Base-by-base conservation (phyloP, 164 flowering plant species). In the Stephania japonica region DNA sequence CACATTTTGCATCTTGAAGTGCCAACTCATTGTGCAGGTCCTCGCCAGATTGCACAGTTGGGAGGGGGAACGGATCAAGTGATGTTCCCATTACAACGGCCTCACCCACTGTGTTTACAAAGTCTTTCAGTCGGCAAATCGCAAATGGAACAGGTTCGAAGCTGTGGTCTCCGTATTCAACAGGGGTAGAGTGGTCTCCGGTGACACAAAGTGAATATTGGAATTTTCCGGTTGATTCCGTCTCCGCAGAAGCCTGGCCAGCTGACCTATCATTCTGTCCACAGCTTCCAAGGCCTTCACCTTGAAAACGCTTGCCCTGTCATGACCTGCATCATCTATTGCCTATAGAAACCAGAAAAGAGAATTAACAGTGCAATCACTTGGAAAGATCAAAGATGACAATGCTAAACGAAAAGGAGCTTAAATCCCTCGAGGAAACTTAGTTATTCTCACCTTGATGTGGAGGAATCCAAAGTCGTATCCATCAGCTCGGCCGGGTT, bases 141-240 rank as follows among this genome's bases (percentile, higher is more conserved):
- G 98, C 63, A 71, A 93, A 91, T 68, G 99, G 99, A 68, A 95
- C 98, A 6, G 97, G 89, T 79, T 95, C 97, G 66, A 92, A 95
- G 84, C 99, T 93, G 83, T 95, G 99, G 72, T 95, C 99, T 70
- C 99, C 99, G 78, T 94, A 94, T 68, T 92, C 99, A 43, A 92
- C 98, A 12, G 98, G 99, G 32, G 99, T 92, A 63, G 99, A 95
- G 81, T 95, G 99, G 77, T 95, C 99, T 18, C 96, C 97, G 13
- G 99, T 93, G 73, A 95, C 87, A 73, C 99, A 95, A 11, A 95
- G 73, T 43, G 79, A 89, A 79, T 89, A 95, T 19, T 85, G 77
- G 68, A 84, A 95, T 0, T 77, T 76, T 53, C 97, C 96, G 18
- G 82, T 80, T 32, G 84, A 78, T 80, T 95, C 92, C 59, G 89